A percentile compares a stretch with the other conserved stretches of the same genome.
These are phyloP conservation scores for Fusarium equiseti DNA, from an alignment of 2,329 filamentous ascomycete species.

Conservation along the genomic window DNA sequence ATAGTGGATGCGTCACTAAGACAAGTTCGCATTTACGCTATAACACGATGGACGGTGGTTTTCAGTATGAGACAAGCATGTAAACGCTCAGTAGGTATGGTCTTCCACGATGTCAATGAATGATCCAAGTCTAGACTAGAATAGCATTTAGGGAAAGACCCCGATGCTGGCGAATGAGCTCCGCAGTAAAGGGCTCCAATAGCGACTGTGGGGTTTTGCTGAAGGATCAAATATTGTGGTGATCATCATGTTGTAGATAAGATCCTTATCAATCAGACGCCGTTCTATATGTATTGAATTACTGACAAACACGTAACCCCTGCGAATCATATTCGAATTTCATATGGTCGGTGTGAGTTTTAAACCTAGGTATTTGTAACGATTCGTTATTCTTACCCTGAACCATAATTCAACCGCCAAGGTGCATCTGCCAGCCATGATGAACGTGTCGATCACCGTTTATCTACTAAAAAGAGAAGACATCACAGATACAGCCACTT, in stretches of 20 bases:
- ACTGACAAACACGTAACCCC: not conserved
- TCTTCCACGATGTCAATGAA: not conserved
- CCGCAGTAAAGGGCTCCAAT: conserved; percentile 7
- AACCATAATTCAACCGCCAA: not conserved
- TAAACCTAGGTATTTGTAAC: not conserved
- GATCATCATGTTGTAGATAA: conserved; percentile 14
- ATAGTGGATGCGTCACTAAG: conserved; percentile 16
- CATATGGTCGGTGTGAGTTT: not conserved
- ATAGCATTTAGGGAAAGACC: not conserved
- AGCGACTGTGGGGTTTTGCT: conserved; percentile 7
- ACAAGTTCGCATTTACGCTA: not conserved
- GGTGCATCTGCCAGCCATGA: not conserved
- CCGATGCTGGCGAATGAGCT: conserved; percentile 8
- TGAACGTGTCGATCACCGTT: not conserved
- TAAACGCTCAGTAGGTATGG: not conserved
- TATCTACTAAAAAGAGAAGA: not conserved
- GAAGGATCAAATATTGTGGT: conserved; percentile 13
- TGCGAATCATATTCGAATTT: not conserved
- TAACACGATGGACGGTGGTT: not conserved
- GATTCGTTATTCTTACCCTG: not conserved
- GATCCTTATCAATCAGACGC: conserved; percentile 24
- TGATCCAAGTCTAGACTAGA: not conserved
- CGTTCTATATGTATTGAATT: not conserved
- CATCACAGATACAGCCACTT: not conserved
- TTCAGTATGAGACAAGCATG: not conserved